These are phyloP conservation scores for Arachis monticola DNA, from an alignment of 331 rosid species.

Conservation along the genomic window DNA sequence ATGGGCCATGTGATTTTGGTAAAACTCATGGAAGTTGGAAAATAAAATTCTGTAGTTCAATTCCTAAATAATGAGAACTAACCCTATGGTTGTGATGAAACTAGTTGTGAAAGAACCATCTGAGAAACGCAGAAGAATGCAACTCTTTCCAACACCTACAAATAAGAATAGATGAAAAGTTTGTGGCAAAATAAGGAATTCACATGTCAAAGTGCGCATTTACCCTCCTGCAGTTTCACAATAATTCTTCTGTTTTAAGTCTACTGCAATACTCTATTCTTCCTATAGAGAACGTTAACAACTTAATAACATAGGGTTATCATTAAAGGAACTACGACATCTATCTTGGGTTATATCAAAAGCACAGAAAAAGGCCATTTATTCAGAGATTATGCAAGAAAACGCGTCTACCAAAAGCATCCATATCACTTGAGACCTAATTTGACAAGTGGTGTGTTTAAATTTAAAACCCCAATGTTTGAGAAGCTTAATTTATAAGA, in stretches of 20 bases:
- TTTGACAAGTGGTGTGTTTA: constrained; percentile 17
- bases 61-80: constrained; percentile 36
- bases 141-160: constrained; percentile 99
- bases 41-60: constrained; percentile 6
- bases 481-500: constrained; percentile 14
- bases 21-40: constrained; percentile 24
- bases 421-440: constrained; percentile 1
- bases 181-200: constrained; percentile 9
- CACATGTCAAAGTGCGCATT: not conserved
- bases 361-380: not conserved
- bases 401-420: constrained; percentile 15
- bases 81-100: constrained; percentile 97
- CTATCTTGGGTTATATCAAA: not conserved
- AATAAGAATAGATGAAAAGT: constrained; percentile 28
- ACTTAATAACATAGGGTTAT: not conserved
- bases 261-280: not conserved
- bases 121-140: constrained; percentile 94
- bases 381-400: not conserved
- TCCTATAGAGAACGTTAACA: constrained; percentile 8
- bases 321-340: constrained; percentile 8
- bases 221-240: not conserved
- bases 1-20: constrained; percentile 31
- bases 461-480: not conserved
- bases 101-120: constrained; percentile 96
- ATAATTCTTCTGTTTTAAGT: not conserved